Percentiles rank a stretch among this genome's conserved stretches.
Conservation (phyloP, 768 basidiomycete species). For the Hygrophorus pudorinus region DNA sequence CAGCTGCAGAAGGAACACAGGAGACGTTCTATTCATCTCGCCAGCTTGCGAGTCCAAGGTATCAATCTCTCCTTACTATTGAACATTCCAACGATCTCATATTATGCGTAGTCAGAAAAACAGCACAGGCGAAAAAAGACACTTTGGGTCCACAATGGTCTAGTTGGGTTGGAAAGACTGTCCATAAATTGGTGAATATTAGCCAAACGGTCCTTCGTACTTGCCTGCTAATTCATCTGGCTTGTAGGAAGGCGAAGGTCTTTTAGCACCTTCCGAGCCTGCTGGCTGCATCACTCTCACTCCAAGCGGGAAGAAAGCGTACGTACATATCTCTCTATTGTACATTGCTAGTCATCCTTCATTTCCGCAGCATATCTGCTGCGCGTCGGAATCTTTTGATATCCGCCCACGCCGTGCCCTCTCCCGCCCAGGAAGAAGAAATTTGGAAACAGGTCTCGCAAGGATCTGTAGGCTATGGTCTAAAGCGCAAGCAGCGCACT, state of each 20-base stretch:
- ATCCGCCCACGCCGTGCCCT: slow-evolving; percentile 14
- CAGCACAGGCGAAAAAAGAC: slow-evolving; percentile 31
- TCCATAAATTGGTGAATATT: slow-evolving; percentile 33
- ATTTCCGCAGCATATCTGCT: slow-evolving; percentile 19
- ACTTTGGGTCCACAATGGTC: slow-evolving; percentile 40
- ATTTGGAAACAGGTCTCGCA: slow-evolving; percentile 31
- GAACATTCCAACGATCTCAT: background rate
- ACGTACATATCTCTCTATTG: slow-evolving; percentile 10
- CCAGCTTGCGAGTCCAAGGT: slow-evolving; percentile 39
- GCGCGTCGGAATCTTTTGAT: slow-evolving; percentile 24
- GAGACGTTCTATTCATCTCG: slow-evolving; percentile 33
- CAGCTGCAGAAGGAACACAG: slow-evolving; percentile 35
- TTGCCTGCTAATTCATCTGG: background rate
- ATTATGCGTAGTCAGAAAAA: slow-evolving; percentile 31
- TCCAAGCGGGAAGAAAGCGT: slow-evolving; percentile 36
- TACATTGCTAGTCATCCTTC: background rate
- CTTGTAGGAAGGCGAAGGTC: slow-evolving; percentile 32
- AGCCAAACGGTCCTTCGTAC: background rate
- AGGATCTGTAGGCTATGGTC: slow-evolving; percentile 13
- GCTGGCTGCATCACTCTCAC: slow-evolving; percentile 31
- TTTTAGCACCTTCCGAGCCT: slow-evolving; percentile 26
- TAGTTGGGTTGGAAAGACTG: slow-evolving; percentile 35
- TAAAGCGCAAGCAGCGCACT: slow-evolving; percentile 12
- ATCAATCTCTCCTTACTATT: slow-evolving; percentile 1
- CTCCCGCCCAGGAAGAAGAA: slow-evolving; percentile 22